A percentile compares a stretch with the other conserved stretches of the same genome.
phyloP scores from a whole-genome alignment of 331 rosid species.

The Quercus phellos region DNA sequence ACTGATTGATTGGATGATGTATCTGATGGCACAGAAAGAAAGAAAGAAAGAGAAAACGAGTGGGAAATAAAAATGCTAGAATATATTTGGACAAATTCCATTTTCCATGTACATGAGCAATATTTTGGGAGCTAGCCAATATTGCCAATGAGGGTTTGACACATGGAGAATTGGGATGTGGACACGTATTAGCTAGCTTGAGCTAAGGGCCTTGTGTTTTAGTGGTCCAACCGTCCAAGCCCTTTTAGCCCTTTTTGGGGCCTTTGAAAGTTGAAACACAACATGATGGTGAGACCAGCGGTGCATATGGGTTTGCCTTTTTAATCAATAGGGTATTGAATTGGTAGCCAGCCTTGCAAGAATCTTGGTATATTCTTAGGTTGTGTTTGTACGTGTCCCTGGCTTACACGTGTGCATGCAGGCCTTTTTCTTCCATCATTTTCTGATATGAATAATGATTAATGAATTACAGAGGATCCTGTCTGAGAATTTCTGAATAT shows the following conservation, averaged over 20 bases:
- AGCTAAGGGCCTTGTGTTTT: constrained; percentile 5
- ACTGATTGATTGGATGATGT: constrained; percentile 52
- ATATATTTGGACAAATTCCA: constrained; percentile 46
- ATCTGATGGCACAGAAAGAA: constrained; percentile 48
- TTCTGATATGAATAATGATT: not conserved
- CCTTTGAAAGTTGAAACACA: not conserved
- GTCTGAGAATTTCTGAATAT: constrained; percentile 17
- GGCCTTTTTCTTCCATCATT: not conserved
- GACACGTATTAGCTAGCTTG: not conserved
- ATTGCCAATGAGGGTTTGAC: not conserved
- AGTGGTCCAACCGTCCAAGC: constrained; percentile 57
- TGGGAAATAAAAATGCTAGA: constrained; percentile 28
- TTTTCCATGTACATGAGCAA: constrained; percentile 5
- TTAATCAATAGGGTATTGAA: constrained; percentile 14
- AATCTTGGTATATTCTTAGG: constrained; percentile 38
- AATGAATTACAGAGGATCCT: constrained; percentile 23
- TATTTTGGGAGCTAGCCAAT: not conserved
- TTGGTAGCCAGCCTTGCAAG: constrained; percentile 48
- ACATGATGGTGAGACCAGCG: constrained; percentile 42
- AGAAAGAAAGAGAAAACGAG: not conserved
- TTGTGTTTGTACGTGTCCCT: constrained; percentile 2
- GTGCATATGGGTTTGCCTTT: constrained; percentile 30
- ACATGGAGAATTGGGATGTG: too few species aligned
- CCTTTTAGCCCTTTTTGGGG: constrained; percentile 8
- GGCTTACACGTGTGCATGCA: constrained; percentile 31